Conservation (phyloP, 2,329 filamentous ascomycete species). For the Fusarium buxicola region DNA sequence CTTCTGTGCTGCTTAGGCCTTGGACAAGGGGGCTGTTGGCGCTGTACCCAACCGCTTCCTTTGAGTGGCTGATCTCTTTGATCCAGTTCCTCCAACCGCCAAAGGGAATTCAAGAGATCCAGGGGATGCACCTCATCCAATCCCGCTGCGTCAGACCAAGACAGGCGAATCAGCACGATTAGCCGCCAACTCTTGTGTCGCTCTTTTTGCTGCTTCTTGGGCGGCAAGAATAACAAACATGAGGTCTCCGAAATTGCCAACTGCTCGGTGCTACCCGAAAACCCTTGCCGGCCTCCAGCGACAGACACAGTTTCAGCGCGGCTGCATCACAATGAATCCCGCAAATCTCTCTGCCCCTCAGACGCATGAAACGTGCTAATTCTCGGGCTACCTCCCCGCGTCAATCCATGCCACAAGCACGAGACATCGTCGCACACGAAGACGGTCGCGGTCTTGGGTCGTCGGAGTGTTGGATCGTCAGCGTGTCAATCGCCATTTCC, state of each 20-base stretch:
- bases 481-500: slow-evolving; percentile 37
- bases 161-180: slow-evolving; percentile 17
- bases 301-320: slow-evolving; percentile 39
- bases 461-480: slow-evolving; percentile 16
- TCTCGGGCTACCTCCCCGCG: slow-evolving; percentile 38
- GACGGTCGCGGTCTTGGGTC: slow-evolving; percentile 13
- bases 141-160: slow-evolving; percentile 22
- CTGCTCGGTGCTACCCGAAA: slow-evolving; percentile 18
- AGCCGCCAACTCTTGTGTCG: slow-evolving; percentile 31
- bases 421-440: slow-evolving; percentile 9
- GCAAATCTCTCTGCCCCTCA: slow-evolving; percentile 14
- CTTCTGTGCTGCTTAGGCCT: slow-evolving; percentile 1
- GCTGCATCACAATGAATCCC: slow-evolving; percentile 40
- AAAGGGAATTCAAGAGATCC: slow-evolving; percentile 24
- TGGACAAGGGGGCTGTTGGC: slow-evolving; percentile 4
- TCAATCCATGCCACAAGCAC: slow-evolving; percentile 38
- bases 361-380: slow-evolving; percentile 42
- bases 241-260: too few species aligned
- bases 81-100: slow-evolving; percentile 39
- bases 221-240: slow-evolving; percentile 23
- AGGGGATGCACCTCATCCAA: slow-evolving; percentile 36
- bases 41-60: slow-evolving; percentile 14
- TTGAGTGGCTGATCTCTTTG: slow-evolving; percentile 33
- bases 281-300: slow-evolving; percentile 14
- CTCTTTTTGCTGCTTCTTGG: background rate